Conservation (phyloP, 1,284 basidiomycete genomes). For the Xerocomus minutiporus region DNA sequence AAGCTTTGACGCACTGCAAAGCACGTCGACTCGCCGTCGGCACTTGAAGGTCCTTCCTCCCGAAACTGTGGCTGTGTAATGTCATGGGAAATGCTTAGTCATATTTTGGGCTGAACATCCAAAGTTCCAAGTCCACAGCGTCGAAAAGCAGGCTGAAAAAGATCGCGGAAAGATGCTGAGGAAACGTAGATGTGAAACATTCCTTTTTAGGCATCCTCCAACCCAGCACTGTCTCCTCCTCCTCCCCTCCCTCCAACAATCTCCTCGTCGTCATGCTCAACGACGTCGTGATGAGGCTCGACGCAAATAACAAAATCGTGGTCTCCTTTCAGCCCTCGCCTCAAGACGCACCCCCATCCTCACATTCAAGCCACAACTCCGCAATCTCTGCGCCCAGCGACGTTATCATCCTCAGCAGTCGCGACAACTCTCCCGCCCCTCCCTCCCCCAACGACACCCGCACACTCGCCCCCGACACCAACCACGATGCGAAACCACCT, state of each 20-base stretch:
- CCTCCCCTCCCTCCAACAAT: conserved; percentile 22
- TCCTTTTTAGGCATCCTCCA: conserved; percentile 36
- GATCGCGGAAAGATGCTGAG: conserved; percentile 25
- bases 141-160: conserved; percentile 24
- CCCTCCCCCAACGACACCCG: conserved; percentile 13
- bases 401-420: conserved; percentile 28
- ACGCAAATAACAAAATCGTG: conserved; percentile 6
- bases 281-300: conserved; percentile 30
- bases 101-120: conserved; percentile 20
- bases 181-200: conserved; percentile 31
- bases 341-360: conserved; percentile 4
- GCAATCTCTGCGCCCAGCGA: conserved; percentile 19
- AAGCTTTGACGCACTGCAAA: too few species aligned
- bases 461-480: conserved; percentile 11
- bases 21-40: too few species aligned
- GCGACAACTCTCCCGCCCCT: conserved; percentile 27
- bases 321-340: conserved; percentile 2
- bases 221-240: conserved; percentile 28
- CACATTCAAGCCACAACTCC: conserved; percentile 17
- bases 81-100: conserved; percentile 24
- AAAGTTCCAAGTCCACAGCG: conserved; percentile 24
- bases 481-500: conserved; percentile 28
- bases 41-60: too few species aligned
- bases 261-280: conserved; percentile 11
- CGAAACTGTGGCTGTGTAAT: background rate